A percentile compares a stretch with the other conserved stretches of the same genome.
These are phyloP conservation scores for Naganishia vaughanmartiniae DNA, from an alignment of 768 basidiomycete species.

Conservation along the genomic window DNA sequence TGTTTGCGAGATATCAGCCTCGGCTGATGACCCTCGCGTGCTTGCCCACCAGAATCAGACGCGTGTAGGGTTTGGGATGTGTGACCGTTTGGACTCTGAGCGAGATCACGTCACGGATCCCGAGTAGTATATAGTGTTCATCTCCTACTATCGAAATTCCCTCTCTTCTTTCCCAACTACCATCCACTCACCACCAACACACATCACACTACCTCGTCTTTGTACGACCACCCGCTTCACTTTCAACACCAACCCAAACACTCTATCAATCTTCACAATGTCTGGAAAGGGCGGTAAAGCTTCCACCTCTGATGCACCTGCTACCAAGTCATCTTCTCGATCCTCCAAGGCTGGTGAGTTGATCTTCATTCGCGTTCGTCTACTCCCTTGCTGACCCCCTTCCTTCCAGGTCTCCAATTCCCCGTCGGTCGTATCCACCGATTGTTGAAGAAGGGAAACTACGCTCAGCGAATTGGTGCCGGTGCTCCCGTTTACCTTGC, in stretches of 20 bases:
- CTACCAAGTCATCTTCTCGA: constrained; percentile 10
- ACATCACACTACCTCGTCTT: background rate
- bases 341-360: constrained; percentile 10
- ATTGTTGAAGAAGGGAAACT: constrained; percentile 83
- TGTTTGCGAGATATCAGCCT: too few species aligned
- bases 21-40: too few species aligned
- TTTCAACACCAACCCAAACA: background rate
- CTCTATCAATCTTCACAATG: constrained; percentile 26
- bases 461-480: constrained; percentile 81
- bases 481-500: constrained; percentile 90
- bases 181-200: background rate
- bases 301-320: constrained; percentile 1
- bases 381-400: constrained; percentile 45
- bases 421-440: constrained; percentile 75
- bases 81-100: background rate
- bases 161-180: background rate
- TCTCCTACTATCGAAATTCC: background rate
- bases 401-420: constrained; percentile 56
- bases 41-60: background rate
- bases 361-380: constrained; percentile 58
- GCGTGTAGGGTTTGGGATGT: background rate
- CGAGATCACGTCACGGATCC: background rate
- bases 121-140: background rate
- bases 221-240: constrained; percentile 60
- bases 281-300: constrained; percentile 20